Percentiles rank a stretch among this genome's conserved stretches.
Conservation (phyloP, 108 stramenopile genomes). For the Poteriospumella lacustris region DNA sequence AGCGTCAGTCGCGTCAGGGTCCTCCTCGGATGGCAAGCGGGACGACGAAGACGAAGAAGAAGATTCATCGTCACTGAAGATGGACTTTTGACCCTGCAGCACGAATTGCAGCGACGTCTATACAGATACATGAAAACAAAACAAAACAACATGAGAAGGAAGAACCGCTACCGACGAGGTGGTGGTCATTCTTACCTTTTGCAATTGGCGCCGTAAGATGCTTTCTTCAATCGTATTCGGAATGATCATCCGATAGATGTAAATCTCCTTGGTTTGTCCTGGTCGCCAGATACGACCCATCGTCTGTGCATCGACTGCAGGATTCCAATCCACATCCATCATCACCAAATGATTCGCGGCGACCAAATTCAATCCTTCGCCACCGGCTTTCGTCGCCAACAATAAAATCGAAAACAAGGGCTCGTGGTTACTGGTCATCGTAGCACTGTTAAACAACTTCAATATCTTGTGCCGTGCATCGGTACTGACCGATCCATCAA, state of each 20-base stretch:
- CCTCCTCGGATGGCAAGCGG: too few species aligned
- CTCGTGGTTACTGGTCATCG: not conserved
- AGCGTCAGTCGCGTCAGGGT: too few species aligned
- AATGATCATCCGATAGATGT: not conserved
- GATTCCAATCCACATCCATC: conserved; percentile 26
- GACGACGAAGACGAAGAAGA: too few species aligned
- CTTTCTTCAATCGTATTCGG: not conserved
- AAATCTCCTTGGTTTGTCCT: not conserved
- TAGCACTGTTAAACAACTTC: not conserved
- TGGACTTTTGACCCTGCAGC: too few species aligned
- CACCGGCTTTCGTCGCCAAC: conserved; percentile 1
- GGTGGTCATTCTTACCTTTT: too few species aligned
- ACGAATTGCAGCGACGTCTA: too few species aligned
- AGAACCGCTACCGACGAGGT: too few species aligned
- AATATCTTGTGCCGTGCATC: conserved; percentile 4
- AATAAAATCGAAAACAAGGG: not conserved
- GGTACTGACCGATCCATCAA: not conserved
- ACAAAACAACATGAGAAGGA: too few species aligned
- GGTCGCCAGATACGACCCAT: conserved; percentile 21
- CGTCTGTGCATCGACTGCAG: not conserved
- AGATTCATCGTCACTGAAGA: too few species aligned
- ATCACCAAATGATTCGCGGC: conserved; percentile 2
- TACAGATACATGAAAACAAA: too few species aligned
- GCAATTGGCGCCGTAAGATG: not conserved
- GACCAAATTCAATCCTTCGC: conserved; percentile 12